Base-by-base conservation (phyloP, 1,139 yeast genomes). In the Entelexis sorbosivorans region DNA sequence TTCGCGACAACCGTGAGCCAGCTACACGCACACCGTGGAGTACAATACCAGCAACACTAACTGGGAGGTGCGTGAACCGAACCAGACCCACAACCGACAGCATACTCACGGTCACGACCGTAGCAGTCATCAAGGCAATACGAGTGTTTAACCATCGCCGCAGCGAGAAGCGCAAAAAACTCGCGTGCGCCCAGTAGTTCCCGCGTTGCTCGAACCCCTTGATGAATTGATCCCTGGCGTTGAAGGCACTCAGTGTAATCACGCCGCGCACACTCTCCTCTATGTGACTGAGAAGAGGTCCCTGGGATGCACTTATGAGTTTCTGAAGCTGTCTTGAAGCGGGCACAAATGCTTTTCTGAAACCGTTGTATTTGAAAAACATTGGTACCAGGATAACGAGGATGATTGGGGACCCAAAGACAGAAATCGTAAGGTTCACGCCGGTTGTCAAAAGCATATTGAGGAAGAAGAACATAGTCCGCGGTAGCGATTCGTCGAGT, bases 271-370 rank as follows among this genome's bases (percentile, higher is more conserved):
- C 69, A 13, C 82, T 73, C 63, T 87, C 96, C 61, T 81, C 84
- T 64, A 85, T 81, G 60, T 83, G 85, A 56, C 85, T 78, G 68
- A 79, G 84, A 28, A 86, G 89, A 51, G 79, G 77, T 0, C 94
- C 84, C 62, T 93, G 73, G 59, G 83, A 72, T 16, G 77, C 66
- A 17, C 93, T 84, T 61, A 82, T 86, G 58, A 87, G 68, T 61
- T 95, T 75, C 64, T 85, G 84, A 50, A 86, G 69, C 64, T 85
- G 95, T 64, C 94, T 75, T 13, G 88, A 78, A n/a, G 87, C 77
- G 50, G 78, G 78, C 63, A 82, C 87, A 62, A 81, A 85, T 66
- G 82, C 87, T 11, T 62, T 79, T 83, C 68, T 91, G 96, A 65
- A 85, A 87, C 64, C 80, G 82, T 52, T 68, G 69, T 89, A 91